Base-by-base conservation (phyloP, 2,329 filamentous ascomycete species). In the Trichoderma oligosporum region DNA sequence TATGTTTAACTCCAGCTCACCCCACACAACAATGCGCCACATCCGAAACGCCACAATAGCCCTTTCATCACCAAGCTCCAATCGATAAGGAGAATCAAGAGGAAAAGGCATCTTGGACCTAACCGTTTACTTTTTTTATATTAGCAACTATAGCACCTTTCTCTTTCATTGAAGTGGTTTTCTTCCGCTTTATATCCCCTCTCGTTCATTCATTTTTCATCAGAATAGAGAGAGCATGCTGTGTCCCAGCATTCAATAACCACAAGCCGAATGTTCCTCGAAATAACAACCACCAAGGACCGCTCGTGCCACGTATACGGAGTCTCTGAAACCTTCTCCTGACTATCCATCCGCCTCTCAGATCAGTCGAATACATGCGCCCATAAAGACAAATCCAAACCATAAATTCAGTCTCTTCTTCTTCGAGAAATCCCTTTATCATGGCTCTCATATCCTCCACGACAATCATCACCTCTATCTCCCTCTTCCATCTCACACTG, bases 401-500 rank as follows among this genome's bases (percentile, higher is more conserved):
- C 14, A 24, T 18, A 3, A 22, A 2, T 4, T n/a, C 16, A 29
- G 29, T 25, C 4, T 14, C 5, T 33, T 5, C 8, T 66, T 42
- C 42, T 4, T 35, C 4, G 6, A 36, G 14, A 4, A 29, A 33
- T 7, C 31, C 14, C 36, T 24, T 65, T 65, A 77, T 53, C 61
- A 97, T 97, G 92, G 87, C 84, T 29, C 78, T 95, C 70, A 81
- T 97, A 67, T 91, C 89, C 2, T 85, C 86, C 60, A 87, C 82
- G 68, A 89, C 87, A 7, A 86, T 96, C 71, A 87, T 97, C 65
- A 87, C 89, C 65, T 86, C 85, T 52, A 77, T 96, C 64, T 88
- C 88, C 64, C 82, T 96, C 69, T 91, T 94, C 76, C 89, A 96
- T 74, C 73, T 96, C 62, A 89, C 89, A 5, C 78, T 94, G 47